Evolutionary conservation across 2,329 filamentous ascomycete genomes (phyloP).

Genomic region (Fusarium bulbicola): DNA sequence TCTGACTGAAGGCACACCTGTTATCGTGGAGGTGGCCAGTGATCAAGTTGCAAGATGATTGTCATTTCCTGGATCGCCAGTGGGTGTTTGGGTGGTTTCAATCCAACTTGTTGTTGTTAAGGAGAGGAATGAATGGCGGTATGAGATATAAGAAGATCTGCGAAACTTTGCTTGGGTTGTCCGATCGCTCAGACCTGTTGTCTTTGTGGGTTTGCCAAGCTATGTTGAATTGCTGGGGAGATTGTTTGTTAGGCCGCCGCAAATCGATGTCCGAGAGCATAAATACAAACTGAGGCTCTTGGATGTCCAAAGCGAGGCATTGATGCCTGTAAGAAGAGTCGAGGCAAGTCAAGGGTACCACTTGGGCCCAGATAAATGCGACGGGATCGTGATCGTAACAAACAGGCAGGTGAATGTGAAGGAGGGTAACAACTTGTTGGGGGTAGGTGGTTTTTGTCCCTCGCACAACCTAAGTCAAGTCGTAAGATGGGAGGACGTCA

Average conservation of each 20-base stretch:
- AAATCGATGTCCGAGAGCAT: slow-evolving; percentile 20
- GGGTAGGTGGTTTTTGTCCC: slow-evolving; percentile 40
- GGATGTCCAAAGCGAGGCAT: slow-evolving; percentile 4
- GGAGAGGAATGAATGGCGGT: not conserved
- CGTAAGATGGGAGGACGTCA: slow-evolving; percentile 29
- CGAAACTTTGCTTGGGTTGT: not conserved
- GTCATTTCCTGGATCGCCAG: not conserved
- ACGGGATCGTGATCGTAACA: slow-evolving; percentile 18
- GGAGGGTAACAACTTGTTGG: slow-evolving; percentile 21
- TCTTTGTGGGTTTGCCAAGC: not conserved
- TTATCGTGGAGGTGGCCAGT: not conserved
- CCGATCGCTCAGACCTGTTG: not conserved
- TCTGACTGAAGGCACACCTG: not conserved
- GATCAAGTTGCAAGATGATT: not conserved
- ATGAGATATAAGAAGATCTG: not conserved
- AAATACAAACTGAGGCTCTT: slow-evolving; percentile 3
- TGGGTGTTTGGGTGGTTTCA: not conserved
- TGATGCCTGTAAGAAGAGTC: not conserved
- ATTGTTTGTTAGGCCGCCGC: slow-evolving; percentile 1
- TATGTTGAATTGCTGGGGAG: not conserved
- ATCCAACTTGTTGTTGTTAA: not conserved
- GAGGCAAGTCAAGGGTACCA: not conserved
- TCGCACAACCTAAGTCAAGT: slow-evolving; percentile 11
- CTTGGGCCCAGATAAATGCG: not conserved
- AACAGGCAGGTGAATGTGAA: slow-evolving; percentile 20